Evolutionary conservation across 495 filamentous ascomycete genomes (phyloP).

Genomic region (Evernia prunastri): DNA sequence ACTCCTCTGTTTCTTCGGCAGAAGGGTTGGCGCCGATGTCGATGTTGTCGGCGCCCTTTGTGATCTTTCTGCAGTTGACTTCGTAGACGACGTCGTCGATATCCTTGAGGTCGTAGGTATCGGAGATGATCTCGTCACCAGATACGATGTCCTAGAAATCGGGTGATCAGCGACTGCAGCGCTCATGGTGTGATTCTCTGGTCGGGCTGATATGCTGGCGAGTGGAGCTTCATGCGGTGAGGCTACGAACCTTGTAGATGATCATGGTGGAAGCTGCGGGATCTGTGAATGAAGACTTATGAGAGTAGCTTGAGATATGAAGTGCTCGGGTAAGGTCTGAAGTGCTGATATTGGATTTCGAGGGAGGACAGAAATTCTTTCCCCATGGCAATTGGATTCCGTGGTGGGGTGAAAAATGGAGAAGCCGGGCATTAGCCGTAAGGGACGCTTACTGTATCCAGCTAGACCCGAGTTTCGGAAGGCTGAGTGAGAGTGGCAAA

Average conservation of each 20-base stretch:
- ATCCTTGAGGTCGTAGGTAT: slow-evolving; percentile 73
- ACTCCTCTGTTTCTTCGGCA: slow-evolving; percentile 79
- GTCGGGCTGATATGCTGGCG: background rate
- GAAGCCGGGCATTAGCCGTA: slow-evolving; percentile 10
- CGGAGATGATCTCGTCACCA: slow-evolving; percentile 92
- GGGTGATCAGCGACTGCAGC: slow-evolving; percentile 20
- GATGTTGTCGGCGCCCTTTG: slow-evolving; percentile 56
- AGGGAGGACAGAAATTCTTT: background rate
- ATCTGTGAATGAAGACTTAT: background rate
- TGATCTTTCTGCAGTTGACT: slow-evolving; percentile 83
- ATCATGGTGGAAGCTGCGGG: slow-evolving; percentile 23
- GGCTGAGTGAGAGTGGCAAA: slow-evolving; percentile 14
- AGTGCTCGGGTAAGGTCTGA: background rate
- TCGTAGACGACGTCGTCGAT: slow-evolving; percentile 77
- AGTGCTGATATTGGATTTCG: background rate
- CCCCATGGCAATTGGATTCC: background rate
- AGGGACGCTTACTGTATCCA: background rate
- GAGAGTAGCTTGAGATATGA: background rate
- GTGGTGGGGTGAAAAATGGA: slow-evolving; percentile 14
- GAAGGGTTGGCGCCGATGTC: slow-evolving; percentile 97
- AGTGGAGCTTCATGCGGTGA: background rate
- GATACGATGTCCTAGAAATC: slow-evolving; percentile 69
- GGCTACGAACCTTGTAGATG: slow-evolving; percentile 29
- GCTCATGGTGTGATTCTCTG: background rate
- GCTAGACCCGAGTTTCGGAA: background rate